Conservation (phyloP, 768 basidiomycete genomes). For the Agaricus blazei region DNA sequence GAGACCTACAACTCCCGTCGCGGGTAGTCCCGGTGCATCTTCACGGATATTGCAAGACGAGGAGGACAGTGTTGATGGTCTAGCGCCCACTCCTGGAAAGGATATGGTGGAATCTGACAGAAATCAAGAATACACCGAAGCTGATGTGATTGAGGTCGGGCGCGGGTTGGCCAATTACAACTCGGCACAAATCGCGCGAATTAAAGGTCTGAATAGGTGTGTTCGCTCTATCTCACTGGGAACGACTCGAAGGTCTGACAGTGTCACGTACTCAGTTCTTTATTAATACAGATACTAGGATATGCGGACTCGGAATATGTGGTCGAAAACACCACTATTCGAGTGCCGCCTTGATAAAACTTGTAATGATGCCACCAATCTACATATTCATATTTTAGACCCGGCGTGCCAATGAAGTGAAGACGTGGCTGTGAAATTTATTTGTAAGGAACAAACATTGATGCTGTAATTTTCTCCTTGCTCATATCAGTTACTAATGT, state of each 20-base stretch:
- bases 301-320: slow-evolving; percentile 98
- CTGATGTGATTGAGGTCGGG: slow-evolving; percentile 84
- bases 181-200: slow-evolving; percentile 80
- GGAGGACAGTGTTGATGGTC: not conserved
- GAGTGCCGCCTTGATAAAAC: slow-evolving; percentile 36
- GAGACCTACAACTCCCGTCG: slow-evolving; percentile 52
- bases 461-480: slow-evolving; percentile 15
- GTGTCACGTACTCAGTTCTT: slow-evolving; percentile 46
- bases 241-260: not conserved
- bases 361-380: not conserved
- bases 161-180: slow-evolving; percentile 96
- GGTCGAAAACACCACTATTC: slow-evolving; percentile 89
- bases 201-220: slow-evolving; percentile 90
- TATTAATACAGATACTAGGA: slow-evolving; percentile 75
- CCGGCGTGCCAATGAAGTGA: slow-evolving; percentile 4
- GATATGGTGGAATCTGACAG: slow-evolving; percentile 14
- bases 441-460: slow-evolving; percentile 32
- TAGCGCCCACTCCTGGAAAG: slow-evolving; percentile 18
- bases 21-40: slow-evolving; percentile 35
- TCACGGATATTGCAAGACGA: slow-evolving; percentile 36
- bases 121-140: slow-evolving; percentile 31
- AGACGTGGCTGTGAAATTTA: slow-evolving; percentile 41
- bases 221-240: slow-evolving; percentile 17
- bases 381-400: too few species aligned
- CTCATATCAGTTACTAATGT: slow-evolving; percentile 24